Base-by-base conservation (phyloP, 768 basidiomycete species). In the Dioszegia hungarica region DNA sequence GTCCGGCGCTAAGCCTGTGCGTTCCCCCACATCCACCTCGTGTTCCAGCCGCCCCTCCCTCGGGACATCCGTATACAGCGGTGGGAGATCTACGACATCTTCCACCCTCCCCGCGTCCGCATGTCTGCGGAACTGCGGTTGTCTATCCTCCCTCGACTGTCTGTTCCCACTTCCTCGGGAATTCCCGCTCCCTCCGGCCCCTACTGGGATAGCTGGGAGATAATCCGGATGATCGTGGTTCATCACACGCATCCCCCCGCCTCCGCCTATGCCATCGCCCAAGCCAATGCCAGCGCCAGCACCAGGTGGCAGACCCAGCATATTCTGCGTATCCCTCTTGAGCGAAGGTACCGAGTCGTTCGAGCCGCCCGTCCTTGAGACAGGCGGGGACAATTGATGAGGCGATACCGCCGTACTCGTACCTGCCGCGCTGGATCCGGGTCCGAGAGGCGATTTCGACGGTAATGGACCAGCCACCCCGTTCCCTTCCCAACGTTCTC, bases 71-170 rank as follows among this genome's bases (percentile, higher is more conserved):
- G 64, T 66, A 57, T 72, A 72, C 61, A 68, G 44, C 20, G 70
- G 70, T 19, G 70, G 70, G 12, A 72, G 41, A 56, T 72, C 70
- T 27, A 72, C 66, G 8, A 68, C 52, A n/a, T 66, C n/a, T n/a
- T n/a, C 53, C 31, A 49, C 43, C 24, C 54, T 3, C 28, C 48
- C 55, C 20, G 52, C 54, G 63, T 70, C 68, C n/a, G 57, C 63
- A 47, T 70, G 68, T 34, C 66, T 27, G 34, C 66, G 61, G 36
- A 65, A 70, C 15, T 63, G 61, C 34, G 56, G 43, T 48, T 28
- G 27, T 31, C 48, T 41, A 14, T 22, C 40, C 0, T 28, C 46
- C 33, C 40, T 59, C 19, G 31, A 33, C 31, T 14, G 31, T 14
- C 31, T 33, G 31, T 6, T n/a, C n/a, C n/a, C n/a, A n/a, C n/a